These are phyloP conservation scores for Phytophthora cactorum DNA, from an alignment of 352 stramenopile genomes.

Conservation along the genomic window DNA sequence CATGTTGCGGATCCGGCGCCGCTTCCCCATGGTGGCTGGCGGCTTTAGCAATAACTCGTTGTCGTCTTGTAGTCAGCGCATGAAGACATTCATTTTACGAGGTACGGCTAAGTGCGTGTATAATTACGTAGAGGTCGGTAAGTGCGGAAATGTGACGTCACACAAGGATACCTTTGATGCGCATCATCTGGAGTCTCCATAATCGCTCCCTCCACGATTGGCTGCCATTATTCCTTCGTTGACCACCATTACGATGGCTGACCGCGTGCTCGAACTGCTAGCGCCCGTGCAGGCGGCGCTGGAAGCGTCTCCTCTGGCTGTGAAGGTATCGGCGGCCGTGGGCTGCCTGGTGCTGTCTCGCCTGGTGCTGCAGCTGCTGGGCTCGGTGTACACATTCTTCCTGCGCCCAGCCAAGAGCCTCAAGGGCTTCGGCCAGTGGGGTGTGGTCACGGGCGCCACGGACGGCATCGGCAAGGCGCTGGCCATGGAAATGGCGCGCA, in stretches of 20 bases:
- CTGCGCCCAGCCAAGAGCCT: constrained; percentile 94
- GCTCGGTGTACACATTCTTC: constrained; percentile 87
- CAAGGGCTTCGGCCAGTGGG: constrained; percentile 97
- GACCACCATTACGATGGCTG: constrained; percentile 26
- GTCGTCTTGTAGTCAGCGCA: constrained; percentile 12
- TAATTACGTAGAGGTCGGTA: not conserved
- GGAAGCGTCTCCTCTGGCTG: constrained; percentile 35
- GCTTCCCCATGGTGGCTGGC: constrained; percentile 57
- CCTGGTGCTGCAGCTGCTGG: constrained; percentile 57
- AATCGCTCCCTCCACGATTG: constrained; percentile 1
- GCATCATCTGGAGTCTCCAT: not conserved
- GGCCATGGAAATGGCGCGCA: constrained; percentile 95
- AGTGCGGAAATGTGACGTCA: constrained; percentile 25
- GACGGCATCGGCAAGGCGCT: constrained; percentile 93
- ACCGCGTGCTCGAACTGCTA: constrained; percentile 35
- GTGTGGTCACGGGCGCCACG: constrained; percentile 97
- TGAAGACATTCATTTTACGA: not conserved
- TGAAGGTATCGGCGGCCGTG: constrained; percentile 53
- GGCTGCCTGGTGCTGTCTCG: constrained; percentile 59
- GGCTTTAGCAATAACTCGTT: not conserved
- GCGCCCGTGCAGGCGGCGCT: constrained; percentile 41
- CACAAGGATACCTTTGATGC: not conserved
- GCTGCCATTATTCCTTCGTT: constrained; percentile 17
- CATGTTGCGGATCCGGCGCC: constrained; percentile 69
- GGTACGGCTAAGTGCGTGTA: not conserved